Base-by-base conservation (phyloP, 495 filamentous ascomycete genomes). In the Tuber borchii region DNA sequence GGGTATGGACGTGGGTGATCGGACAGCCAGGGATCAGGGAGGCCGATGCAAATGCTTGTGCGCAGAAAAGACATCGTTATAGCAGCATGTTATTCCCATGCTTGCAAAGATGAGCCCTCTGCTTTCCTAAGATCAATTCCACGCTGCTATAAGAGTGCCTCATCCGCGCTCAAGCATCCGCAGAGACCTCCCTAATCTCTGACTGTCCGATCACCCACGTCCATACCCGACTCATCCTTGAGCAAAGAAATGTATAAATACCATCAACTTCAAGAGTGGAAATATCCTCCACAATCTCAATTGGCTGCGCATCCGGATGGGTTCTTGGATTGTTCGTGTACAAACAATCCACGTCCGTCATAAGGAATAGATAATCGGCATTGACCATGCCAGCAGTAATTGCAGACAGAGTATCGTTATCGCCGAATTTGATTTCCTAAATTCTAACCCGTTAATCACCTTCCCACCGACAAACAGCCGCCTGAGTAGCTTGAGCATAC, bases 301-400 rank as follows among this genome's bases (percentile, higher is more conserved):
- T 97, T 1, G 95, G 89, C 81, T 91, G 86, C 26, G 95, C 95
- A 77, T 97, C 91, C 1, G 93, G 90, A 78, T 97, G 85, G 14
- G 88, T 91, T 26, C 95, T 88, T 0, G 95, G 95, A 78, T 99
- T 99, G 79, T 95, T 93, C 82, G 96, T 93, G 84, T 98, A 99
- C 22, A 99, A 87, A 81, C 94, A 97, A 83, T 99, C 95, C 65
- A 99, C 95, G 82, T 99, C 95, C 16, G 95, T 99, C 95, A 99
- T 99, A 68, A 99, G 87, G 84, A 99, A 99, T 20, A 99, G 89
- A 79, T 97, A 95, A 83, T 99, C 93, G 69, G 95, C 95, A 82
- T 97, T 93, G 77, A 97, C 92, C 93, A 97, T 97, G 70, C 92
- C 96, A 8, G 95, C 95, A 2, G 95, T 97, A 79, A 99, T 97